Conservation (phyloP, 805 yeast genomes). For the Candida hispaniensis region DNA sequence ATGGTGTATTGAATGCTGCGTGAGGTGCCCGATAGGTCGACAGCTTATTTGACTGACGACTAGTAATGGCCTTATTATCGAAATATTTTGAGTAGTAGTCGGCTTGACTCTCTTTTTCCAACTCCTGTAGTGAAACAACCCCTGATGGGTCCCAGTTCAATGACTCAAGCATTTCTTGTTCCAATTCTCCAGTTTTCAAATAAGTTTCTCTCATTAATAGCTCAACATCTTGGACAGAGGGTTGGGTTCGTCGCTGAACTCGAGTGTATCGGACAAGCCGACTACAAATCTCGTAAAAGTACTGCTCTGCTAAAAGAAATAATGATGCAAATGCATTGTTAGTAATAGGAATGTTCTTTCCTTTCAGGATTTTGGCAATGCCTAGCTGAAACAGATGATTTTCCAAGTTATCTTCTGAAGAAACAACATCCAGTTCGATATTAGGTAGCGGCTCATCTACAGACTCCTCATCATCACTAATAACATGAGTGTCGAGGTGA, state of each 20-base stretch:
- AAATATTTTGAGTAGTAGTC: slow-evolving; percentile 11
- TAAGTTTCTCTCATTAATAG: slow-evolving; percentile 25
- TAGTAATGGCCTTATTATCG: slow-evolving; percentile 10
- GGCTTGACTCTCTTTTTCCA: slow-evolving; percentile 10
- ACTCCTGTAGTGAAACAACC: not conserved
- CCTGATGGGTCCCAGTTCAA: slow-evolving; percentile 11
- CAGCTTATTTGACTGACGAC: slow-evolving; percentile 35
- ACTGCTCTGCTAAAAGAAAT: slow-evolving; percentile 27
- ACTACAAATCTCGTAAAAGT: slow-evolving; percentile 23
- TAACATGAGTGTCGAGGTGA: too few relatives aligned
- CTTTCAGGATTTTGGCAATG: slow-evolving; percentile 22
- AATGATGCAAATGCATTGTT: slow-evolving; percentile 26
- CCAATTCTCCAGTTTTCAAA: slow-evolving; percentile 26
- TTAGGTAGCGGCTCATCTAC: too few relatives aligned
- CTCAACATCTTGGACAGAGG: slow-evolving; percentile 29
- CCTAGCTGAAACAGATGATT: slow-evolving; percentile 19
- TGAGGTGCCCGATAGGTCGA: slow-evolving; percentile 41
- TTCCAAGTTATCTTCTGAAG: too few relatives aligned
- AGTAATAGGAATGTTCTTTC: slow-evolving; percentile 19
- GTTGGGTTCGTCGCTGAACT: slow-evolving; percentile 29
- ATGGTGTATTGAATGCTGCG: slow-evolving; percentile 47
- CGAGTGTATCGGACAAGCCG: slow-evolving; percentile 24
- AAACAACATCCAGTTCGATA: too few relatives aligned
- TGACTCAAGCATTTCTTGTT: slow-evolving; percentile 21
- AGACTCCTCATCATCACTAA: too few relatives aligned